Conservation (phyloP, 2,329 filamentous ascomycete genomes). For the Stachybotrys elegans region DNA sequence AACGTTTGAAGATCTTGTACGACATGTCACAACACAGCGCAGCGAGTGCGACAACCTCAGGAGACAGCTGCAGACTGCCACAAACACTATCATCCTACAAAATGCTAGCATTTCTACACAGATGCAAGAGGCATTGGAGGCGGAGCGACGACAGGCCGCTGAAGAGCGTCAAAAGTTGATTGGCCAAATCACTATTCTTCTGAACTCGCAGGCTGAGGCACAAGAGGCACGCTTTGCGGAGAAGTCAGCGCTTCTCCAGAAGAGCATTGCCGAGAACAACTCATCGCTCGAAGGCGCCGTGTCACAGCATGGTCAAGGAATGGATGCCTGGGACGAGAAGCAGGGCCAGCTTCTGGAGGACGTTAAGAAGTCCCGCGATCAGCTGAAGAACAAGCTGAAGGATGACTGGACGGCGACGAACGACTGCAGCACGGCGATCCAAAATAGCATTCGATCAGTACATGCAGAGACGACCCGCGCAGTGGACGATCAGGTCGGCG, state of each 20-base stretch:
- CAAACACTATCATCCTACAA: conserved; percentile 60
- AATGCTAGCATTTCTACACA: conserved; percentile 61
- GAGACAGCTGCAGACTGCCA: conserved; percentile 66
- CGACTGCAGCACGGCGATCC: conserved; percentile 76
- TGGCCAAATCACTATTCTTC: conserved; percentile 68
- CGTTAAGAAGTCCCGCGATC: conserved; percentile 68
- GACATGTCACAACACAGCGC: conserved; percentile 70
- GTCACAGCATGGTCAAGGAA: conserved; percentile 60
- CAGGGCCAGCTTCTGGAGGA: conserved; percentile 66
- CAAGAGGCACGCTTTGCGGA: conserved; percentile 68
- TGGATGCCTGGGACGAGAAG: conserved; percentile 68
- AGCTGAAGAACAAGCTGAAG: conserved; percentile 75
- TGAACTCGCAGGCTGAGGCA: conserved; percentile 67
- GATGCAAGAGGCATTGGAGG: conserved; percentile 65
- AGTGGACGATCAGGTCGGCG: conserved; percentile 81
- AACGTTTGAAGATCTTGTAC: conserved; percentile 76
- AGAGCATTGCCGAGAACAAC: conserved; percentile 59
- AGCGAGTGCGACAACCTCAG: conserved; percentile 69
- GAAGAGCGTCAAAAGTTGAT: conserved; percentile 71
- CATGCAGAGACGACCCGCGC: conserved; percentile 87
- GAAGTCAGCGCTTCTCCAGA: conserved; percentile 57
- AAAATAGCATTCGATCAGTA: conserved; percentile 76
- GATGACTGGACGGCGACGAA: conserved; percentile 81
- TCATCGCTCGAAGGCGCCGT: conserved; percentile 61
- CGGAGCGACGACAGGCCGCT: conserved; percentile 69